Base-by-base conservation (phyloP, 805 yeast genomes). In the Metschnikowia continentalis region DNA sequence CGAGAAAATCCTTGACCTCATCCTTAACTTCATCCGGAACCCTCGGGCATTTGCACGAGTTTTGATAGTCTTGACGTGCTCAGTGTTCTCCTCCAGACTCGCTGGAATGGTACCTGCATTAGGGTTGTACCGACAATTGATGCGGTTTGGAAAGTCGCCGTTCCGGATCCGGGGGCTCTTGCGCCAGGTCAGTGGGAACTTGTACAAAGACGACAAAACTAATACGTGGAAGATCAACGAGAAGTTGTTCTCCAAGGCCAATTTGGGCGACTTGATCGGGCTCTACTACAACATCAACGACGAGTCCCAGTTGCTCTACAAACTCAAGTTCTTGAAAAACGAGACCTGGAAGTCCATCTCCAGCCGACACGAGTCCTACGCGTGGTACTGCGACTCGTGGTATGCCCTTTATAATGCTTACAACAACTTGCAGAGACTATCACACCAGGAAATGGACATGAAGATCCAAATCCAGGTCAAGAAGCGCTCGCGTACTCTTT, bases 121-220 rank as follows among this genome's bases (percentile, higher is more conserved):
- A 47, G 78, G 77, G 47, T 66, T 77, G 10, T 86, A 83, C 64
- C 78, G 94, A 65, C 89, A 84, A 61, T 75, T 83, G 48, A 66
- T 86, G 56, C 75, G 92, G 57, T 84, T 84, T 53, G 92, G 91
- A 38, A 80, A 82, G 42, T 75, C 86, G 6, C 90, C 90, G 1
- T 81, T 83, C 64, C 73, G 84, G 54, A 39, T 82, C 2, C 61
- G 76, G 35, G 64, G 69, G 23, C 55, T 80, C 15, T 45, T 63
- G 32, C 55, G 55, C 17, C 76, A 75, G 53, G 35, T 63, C 36
- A 37, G 58, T 38, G 51, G 48, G 20, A 52, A 60, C 53, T 26
- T 49, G 26, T 52, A 51, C 37, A 46, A 45, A 23, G 56, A 57
- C 42, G 26, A 39, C 10, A 42, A 47, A 30, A 33, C 47, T 32